Base-by-base conservation (phyloP, 225 moss, liverwort and hornwort genomes). In the Sphagnum tenellum region DNA sequence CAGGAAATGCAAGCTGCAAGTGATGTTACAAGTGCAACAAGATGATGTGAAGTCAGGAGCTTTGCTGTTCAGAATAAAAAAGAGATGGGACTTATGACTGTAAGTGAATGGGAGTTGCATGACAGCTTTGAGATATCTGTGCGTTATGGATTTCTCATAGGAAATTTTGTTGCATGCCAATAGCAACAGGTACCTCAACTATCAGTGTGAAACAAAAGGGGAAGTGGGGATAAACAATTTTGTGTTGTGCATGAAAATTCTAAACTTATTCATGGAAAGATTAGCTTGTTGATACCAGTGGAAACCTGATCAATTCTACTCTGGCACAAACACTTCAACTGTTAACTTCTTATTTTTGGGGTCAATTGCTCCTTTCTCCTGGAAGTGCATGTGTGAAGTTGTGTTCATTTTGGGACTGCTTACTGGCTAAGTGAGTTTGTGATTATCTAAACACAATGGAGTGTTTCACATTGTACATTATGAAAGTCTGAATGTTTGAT, bases 11-110 rank as follows among this genome's bases (percentile, higher is more conserved):
- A 98, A 88, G 84, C 66, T 93, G 73, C 98, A 98, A 78, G 77
- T 93, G 60, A 98, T 98, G 98, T 57, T 98, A 65, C 98, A 98
- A 79, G 90, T 91, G 63, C 98, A 93, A n/a, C 89, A 89, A 70
- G 89, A 88, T 67, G 81, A 90, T 62, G 59, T 82, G 46, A 79
- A 86, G 46, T 78, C 80, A 2, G 75, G 83, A 44, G 71, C 75
- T 65, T 48, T 93, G 67, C 81, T 98, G 68, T 98, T 98, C 70
- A 98, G 90, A 84, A 65, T 93, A 84, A 98, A 98, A 76, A 98
- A 98, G 72, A 87, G 98, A 47, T 90, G 87, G 86, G 98, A 98
- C 74, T 58, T 96, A 57, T 98, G 61, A 75, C 13, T 2, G 48
- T 12, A n/a, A 55, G 63, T 45, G 4, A 45, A 9, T 66, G 47